Conservation (phyloP, 2,329 filamentous ascomycete species). For the Arthrobotrys musiformis region DNA sequence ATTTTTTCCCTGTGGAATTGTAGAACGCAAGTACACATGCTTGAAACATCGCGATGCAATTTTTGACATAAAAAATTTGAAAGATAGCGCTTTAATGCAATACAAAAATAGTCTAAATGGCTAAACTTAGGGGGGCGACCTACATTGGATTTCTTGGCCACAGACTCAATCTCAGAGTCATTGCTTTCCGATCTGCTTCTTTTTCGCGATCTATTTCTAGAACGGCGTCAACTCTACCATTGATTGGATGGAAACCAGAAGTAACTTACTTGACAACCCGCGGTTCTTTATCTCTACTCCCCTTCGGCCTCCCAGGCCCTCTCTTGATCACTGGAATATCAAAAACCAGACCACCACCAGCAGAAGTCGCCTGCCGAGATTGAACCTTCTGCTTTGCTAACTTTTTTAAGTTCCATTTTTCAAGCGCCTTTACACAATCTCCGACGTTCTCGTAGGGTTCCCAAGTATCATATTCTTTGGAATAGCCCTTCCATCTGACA, state of each 20-base stretch:
- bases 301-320: slow-evolving; percentile 28
- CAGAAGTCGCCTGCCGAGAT: neutral
- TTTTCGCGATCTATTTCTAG: slow-evolving; percentile 28
- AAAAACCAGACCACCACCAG: neutral
- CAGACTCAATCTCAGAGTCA: slow-evolving; percentile 26
- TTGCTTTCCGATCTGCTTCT: slow-evolving; percentile 36
- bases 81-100: too few relatives aligned
- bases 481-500: slow-evolving; percentile 57
- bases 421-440: slow-evolving; percentile 38
- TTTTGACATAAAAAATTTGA: too few relatives aligned
- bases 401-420: slow-evolving; percentile 46
- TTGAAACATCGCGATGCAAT: too few relatives aligned
- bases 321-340: neutral
- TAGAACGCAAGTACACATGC: too few relatives aligned
- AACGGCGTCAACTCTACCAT: neutral
- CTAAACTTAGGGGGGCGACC: too few relatives aligned
- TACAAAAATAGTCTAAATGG: too few relatives aligned
- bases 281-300: neutral
- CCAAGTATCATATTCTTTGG: slow-evolving; percentile 54
- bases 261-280: neutral
- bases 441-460: slow-evolving; percentile 54
- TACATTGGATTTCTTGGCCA: slow-evolving; percentile 30
- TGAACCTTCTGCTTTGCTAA: neutral
- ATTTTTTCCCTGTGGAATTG: too few relatives aligned
- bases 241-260: neutral